Conservation (phyloP, 2,329 filamentous ascomycete genomes). For the Calonectria naviculata region DNA sequence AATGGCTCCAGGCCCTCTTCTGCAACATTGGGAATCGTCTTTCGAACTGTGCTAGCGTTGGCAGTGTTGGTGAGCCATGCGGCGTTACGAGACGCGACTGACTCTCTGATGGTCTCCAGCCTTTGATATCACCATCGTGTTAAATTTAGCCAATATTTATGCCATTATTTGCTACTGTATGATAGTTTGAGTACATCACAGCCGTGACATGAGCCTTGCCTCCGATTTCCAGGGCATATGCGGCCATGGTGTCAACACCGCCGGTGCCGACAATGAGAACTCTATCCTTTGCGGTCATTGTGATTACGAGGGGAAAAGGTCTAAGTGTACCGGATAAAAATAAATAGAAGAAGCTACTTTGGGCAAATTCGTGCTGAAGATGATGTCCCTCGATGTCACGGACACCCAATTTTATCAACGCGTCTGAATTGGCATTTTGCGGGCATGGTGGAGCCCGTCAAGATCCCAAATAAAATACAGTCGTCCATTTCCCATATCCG, state of each 20-base stretch:
- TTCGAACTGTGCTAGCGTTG: conserved; percentile 50
- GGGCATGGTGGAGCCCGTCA: neutral
- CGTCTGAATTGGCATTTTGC: neutral
- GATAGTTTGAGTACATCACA: conserved; percentile 67
- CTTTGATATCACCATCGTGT: conserved; percentile 58
- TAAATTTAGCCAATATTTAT: conserved; percentile 66
- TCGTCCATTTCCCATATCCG: neutral
- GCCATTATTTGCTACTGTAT: conserved; percentile 56
- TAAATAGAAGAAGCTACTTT: too few species aligned
- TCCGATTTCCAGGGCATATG: conserved; percentile 63
- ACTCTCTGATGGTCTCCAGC: conserved; percentile 60
- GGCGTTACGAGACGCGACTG: conserved; percentile 13
- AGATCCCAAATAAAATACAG: neutral
- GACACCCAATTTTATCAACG: neutral
- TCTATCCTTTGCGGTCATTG: conserved; percentile 42
- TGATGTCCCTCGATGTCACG: neutral
- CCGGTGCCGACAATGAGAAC: conserved; percentile 66
- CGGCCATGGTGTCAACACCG: conserved; percentile 66
- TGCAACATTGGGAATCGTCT: conserved; percentile 57
- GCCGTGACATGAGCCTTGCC: conserved; percentile 62
- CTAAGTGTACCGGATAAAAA: too few species aligned
- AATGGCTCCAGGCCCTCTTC: conserved; percentile 9
- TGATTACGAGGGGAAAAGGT: too few species aligned
- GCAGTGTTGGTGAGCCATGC: neutral
- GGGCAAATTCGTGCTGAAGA: neutral